Base-by-base conservation (phyloP, 345 rosid species). In the Mangifera indica region DNA sequence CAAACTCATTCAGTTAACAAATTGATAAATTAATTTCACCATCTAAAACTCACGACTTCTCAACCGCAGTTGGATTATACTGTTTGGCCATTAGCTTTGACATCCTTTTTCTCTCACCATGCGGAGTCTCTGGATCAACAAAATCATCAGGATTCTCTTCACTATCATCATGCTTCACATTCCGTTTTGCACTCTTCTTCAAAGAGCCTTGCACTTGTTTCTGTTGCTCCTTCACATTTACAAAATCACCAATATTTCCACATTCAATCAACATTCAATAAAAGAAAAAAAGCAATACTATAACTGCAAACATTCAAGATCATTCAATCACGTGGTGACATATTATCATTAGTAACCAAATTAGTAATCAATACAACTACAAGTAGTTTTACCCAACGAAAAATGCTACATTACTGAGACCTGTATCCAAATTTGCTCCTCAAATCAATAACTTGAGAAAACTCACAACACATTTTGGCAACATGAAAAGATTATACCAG, bases 11-110 rank as follows among this genome's bases (percentile, higher is more conserved):
- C 32, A 49, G 32, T 63, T 22, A 60, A 75, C 26, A 37, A 48
- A 21, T 5, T 13, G 18, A 49, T 49, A 26, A 45, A 3, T 22
- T 3, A 22, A 14, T 29, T 67, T 14, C 29, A 25, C 10, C 6
- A 32, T 46, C 29, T 29, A 58, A 63, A 51, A 84, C 93, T 80
- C 71, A 95, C 98, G 97, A 85, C 72, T 88, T 89, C 85, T 94
- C 98, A 4, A 92, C 98, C 0, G 83, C 80, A 67, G 79, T 79
- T 7, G 97, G 98, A 75, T 77, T 89, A 70, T 94, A 94, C 56
- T 92, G 96, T 64, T 92, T 94, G 2, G 97, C 95, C 98, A 94
- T 92, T 79, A 80, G 91, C 66, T 73, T 55, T 10, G 98, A 92
- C 60, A 95, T 89, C 69, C 13, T 78, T 74, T 95, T 95, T 88